phyloP scores from a whole-genome alignment of 2,329 filamentous ascomycete species.

The Ophiostoma piceae region DNA sequence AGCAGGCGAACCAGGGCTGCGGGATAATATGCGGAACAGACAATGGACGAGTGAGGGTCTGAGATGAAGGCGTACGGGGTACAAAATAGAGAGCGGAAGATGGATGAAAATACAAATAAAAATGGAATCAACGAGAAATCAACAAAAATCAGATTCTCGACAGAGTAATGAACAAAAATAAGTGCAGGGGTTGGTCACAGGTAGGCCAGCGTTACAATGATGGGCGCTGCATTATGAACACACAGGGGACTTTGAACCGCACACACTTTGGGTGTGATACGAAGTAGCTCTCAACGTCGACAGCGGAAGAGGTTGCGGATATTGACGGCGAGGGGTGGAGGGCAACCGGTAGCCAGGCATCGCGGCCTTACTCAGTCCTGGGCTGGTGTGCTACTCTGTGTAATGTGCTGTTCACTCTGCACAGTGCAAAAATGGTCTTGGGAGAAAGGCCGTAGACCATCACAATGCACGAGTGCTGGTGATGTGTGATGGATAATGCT shows the following conservation, averaged over 20 bases:
- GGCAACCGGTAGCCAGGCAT: neutral
- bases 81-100: too few species aligned
- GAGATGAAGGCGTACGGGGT: too few species aligned
- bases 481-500: conserved; percentile 2
- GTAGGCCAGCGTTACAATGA: neutral
- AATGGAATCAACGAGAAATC: neutral
- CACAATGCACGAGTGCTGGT: neutral
- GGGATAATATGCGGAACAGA: neutral
- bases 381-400: neutral
- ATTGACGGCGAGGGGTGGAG: neutral
- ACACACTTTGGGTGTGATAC: neutral
- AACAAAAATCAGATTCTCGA: neutral
- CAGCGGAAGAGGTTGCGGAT: neutral
- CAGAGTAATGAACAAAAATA: neutral
- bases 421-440: neutral
- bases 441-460: neutral
- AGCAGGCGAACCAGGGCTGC: neutral
- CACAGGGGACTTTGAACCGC: neutral
- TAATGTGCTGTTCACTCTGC: too few species aligned
- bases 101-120: too few species aligned
- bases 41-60: too few species aligned
- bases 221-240: neutral
- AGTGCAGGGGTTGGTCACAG: conserved; percentile 4
- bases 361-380: neutral
- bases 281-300: neutral